Conservation (phyloP, 192 early-diverging fungal genomes). For the Helicostylum pulchrum region DNA sequence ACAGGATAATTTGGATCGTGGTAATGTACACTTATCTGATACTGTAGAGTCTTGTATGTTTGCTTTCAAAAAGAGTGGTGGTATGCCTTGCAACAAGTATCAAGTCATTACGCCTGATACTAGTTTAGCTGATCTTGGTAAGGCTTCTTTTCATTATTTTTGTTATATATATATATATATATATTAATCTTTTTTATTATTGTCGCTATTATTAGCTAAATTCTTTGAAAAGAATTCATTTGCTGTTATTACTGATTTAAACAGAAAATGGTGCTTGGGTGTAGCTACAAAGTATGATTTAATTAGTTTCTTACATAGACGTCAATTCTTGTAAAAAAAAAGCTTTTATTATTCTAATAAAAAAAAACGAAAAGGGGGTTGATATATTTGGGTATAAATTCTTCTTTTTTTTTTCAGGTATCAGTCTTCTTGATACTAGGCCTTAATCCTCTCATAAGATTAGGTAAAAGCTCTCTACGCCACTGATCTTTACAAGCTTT, state of each 20-base stretch:
- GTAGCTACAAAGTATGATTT: constrained; percentile 77
- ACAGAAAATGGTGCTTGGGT: constrained; percentile 77
- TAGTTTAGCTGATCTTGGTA: constrained; percentile 65
- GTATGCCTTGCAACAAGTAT: constrained; percentile 41
- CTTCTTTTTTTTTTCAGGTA: neutral
- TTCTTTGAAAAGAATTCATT: constrained; percentile 85
- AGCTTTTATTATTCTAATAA: neutral
- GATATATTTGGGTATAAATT: neutral
- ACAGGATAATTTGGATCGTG: constrained; percentile 55
- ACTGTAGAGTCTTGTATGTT: constrained; percentile 65
- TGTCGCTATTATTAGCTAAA: constrained; percentile 37
- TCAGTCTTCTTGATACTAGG: neutral
- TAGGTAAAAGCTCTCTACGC: constrained; percentile 28
- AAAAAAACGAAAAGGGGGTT: neutral
- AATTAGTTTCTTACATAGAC: constrained; percentile 65
- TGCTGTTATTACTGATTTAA: constrained; percentile 77
- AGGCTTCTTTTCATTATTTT: neutral
- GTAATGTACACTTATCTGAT: constrained; percentile 43
- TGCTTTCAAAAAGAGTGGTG: constrained; percentile 40
- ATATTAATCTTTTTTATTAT: neutral
- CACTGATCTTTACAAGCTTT: constrained; percentile 39
- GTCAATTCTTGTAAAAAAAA: constrained; percentile 33
- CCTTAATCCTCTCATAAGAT: constrained; percentile 19
- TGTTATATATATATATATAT: neutral
- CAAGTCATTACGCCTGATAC: constrained; percentile 79